Evolutionary conservation across 2,329 filamentous ascomycete genomes (phyloP), one percentile per base, ranked within the genome.

Genomic region (Helicocarpus griseus): DNA sequence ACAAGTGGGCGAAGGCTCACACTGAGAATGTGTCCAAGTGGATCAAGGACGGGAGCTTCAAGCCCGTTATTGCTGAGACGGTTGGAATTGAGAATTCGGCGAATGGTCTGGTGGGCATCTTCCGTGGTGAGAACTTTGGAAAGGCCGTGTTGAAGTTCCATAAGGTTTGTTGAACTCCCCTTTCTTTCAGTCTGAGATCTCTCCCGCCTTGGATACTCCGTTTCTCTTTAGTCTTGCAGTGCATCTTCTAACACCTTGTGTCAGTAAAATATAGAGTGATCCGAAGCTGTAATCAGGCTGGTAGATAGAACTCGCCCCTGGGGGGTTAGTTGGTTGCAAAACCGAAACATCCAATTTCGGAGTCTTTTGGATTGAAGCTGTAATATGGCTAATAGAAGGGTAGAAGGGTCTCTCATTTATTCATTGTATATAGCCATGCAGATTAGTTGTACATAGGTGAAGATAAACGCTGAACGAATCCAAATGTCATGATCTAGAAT

Each of bases 91-190:
- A 94, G 55, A 82, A 87, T 55, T 84, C 83, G 1, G 73, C 81
- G 5, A 79, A 89, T 52, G 89, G 85, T 0, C 76, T 94, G 54
- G 69, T 91, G 11, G 86, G 82, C 11, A 82, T 94, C 74, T 76
- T 93, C 50, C 67, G 79, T 62, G 89, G 89, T 45, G 78, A 86
- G 69, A 94, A 94, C 73, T 87, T 89, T 69, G 89, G 89, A 59
- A 95, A 95, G 79, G 86, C 87, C 14, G 79, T 93, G 21, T 63
- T 93, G 61, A 86, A 87, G 74, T 80, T 85, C 35, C 59, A 81
- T 71, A 46, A 77, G 41, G 36, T 43, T 48, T 36, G 52, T 31
- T 50, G 33, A 47, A 11, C 14, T 35, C 8, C 6, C 28, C 31
- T 8, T 22, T 2, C 17, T 11, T 14, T 28, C 6, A 14, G 31